Evolutionary conservation across 2,329 filamentous ascomycete genomes (phyloP).

Genomic region (Cladophialophora immunda): DNA sequence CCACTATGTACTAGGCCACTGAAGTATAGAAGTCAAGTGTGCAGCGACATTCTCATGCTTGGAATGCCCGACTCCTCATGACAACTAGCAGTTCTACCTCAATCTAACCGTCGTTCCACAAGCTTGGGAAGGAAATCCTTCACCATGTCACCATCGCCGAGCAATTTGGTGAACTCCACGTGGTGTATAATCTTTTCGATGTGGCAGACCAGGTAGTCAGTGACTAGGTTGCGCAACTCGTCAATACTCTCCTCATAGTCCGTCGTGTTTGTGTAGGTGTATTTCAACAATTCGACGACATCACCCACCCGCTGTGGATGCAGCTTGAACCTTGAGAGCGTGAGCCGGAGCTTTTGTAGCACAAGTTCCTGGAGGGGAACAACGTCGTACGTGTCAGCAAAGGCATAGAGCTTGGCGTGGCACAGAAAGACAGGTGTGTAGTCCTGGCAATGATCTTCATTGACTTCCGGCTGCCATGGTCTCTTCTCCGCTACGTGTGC

Average conservation of each 20-base stretch:
- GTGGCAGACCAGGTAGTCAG: conserved; percentile 41
- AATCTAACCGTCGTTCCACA: conserved; percentile 18
- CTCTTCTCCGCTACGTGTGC: conserved; percentile 1
- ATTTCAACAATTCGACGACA: conserved; percentile 48
- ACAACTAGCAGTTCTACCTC: conserved; percentile 4
- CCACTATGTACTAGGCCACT: too few relatives aligned
- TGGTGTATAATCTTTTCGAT: conserved; percentile 21
- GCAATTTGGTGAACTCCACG: conserved; percentile 20
- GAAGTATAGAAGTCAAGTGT: too few relatives aligned
- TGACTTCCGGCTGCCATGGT: conserved; percentile 32
- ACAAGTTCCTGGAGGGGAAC: conserved; percentile 44
- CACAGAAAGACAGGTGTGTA: conserved; percentile 49
- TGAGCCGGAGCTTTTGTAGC: conserved; percentile 47
- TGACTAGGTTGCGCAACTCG: conserved; percentile 38
- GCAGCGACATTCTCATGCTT: neutral
- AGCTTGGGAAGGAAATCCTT: conserved; percentile 29
- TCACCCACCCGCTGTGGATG: conserved; percentile 41
- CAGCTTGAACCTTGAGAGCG: conserved; percentile 45
- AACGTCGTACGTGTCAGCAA: conserved; percentile 54
- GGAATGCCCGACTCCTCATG: neutral
- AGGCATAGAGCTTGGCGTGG: conserved; percentile 51
- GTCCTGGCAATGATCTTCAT: conserved; percentile 38
- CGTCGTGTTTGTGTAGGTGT: conserved; percentile 48
- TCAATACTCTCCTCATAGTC: conserved; percentile 27
- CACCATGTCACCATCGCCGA: conserved; percentile 21